Conservation (phyloP, 805 yeast species). For the Lipomyces lipofer region DNA sequence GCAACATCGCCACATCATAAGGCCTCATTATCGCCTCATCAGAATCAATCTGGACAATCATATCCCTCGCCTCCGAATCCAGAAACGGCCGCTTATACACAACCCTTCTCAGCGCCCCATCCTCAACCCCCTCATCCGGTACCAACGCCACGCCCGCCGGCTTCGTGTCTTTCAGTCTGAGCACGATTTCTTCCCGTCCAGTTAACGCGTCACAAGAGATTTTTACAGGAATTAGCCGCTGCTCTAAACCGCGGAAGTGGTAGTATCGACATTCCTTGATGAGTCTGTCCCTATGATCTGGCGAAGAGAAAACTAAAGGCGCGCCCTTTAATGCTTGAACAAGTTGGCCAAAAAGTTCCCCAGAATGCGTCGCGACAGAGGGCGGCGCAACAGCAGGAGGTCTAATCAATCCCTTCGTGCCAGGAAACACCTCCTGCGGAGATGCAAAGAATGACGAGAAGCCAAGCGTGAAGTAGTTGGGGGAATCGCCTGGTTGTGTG, state of each 20-base stretch:
- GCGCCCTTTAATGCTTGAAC: slow-evolving; percentile 60
- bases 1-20: slow-evolving; percentile 6
- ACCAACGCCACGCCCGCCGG: slow-evolving; percentile 18
- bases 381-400: slow-evolving; percentile 79
- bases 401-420: slow-evolving; percentile 51
- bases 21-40: slow-evolving; percentile 14
- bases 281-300: slow-evolving; percentile 57
- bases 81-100: slow-evolving; percentile 29
- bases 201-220: slow-evolving; percentile 56
- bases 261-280: slow-evolving; percentile 75
- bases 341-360: slow-evolving; percentile 55
- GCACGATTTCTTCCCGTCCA: slow-evolving; percentile 55
- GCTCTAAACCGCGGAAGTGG: slow-evolving; percentile 73
- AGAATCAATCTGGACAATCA: slow-evolving; percentile 15
- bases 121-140: background rate
- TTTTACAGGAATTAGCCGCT: slow-evolving; percentile 56
- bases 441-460: slow-evolving; percentile 54
- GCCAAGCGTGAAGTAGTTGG: slow-evolving; percentile 73
- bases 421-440: slow-evolving; percentile 45
- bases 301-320: slow-evolving; percentile 48
- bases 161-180: slow-evolving; percentile 51
- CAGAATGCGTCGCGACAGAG: slow-evolving; percentile 52
- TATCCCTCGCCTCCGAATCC: slow-evolving; percentile 15
- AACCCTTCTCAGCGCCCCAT: slow-evolving; percentile 1
- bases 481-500: slow-evolving; percentile 63